Evolutionary conservation across 2,329 filamentous ascomycete species (phyloP), one percentile per base, ranked within the genome.

Genomic region (Grosmannia serpens): DNA sequence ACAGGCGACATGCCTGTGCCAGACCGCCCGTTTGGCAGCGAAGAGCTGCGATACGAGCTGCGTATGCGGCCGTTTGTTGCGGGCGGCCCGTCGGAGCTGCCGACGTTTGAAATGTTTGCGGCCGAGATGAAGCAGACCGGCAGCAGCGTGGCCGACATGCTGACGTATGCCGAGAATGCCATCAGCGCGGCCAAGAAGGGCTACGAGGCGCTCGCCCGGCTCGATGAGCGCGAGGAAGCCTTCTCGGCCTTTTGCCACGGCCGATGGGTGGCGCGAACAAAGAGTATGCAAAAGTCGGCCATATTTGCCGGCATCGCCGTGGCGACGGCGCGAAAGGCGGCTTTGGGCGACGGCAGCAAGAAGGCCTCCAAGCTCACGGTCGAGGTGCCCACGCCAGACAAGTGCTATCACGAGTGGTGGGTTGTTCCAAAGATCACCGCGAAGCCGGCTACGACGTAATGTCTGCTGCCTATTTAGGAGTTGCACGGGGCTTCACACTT

Each of bases 11-110:
- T 90, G 64, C 71, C 75, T 55, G 59, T 72, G 0, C 80, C 77
- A 6, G 70, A 70, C 0, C 74, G 82, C 1, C 84, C 86, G 0
- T 95, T 91, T 68, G 82, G 84, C 59, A 81, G 80, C 20, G 81
- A 87, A 59, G 71, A 77, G 35, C 74, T 91, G 5, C 84, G 89
- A 15, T 91, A 94, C 69, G 87, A 94, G 64, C 74, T 95, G 11
- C 87, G 91, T 60, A 94, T 95, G 89, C 88, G 87, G 66, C 89
- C 90, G 0, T 96, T 95, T 66, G 75, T 86, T 1, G 69, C 75
- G 9, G 80, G 95, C 58, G 79, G 81, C 11, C 76, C 89, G 2
- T 88, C 89, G 0, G 80, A 83, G 60, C 75, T 89, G 15, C 84
- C 88, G 0, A 73, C 80, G 0, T 87, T 82, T 62, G 80, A 83